Conservation (phyloP, 2,329 filamentous ascomycete genomes). For the Epichloe hybrida region DNA sequence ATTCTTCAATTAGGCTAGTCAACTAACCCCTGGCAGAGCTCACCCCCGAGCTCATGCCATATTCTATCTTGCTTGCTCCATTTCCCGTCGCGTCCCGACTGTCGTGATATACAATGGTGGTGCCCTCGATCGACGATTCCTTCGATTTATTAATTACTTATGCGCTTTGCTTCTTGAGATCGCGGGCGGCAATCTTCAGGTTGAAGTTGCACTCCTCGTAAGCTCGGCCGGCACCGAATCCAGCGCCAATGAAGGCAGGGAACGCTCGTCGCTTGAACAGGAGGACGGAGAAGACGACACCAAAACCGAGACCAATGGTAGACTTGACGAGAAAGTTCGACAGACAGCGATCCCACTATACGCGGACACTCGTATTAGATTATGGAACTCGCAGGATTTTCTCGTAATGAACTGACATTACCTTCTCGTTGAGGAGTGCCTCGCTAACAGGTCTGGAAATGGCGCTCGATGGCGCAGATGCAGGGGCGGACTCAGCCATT, state of each 20-base stretch:
- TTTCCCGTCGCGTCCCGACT: slow-evolving; percentile 10
- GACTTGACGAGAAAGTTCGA: slow-evolving; percentile 97
- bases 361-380: slow-evolving; percentile 7
- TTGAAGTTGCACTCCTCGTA: slow-evolving; percentile 96
- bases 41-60: slow-evolving; percentile 1
- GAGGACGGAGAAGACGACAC: slow-evolving; percentile 95
- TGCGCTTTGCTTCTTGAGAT: slow-evolving; percentile 38
- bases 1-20: slow-evolving; percentile 1
- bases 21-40: neutral
- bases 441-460: slow-evolving; percentile 86
- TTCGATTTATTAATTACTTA: slow-evolving; percentile 11
- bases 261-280: slow-evolving; percentile 96
- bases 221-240: slow-evolving; percentile 89
- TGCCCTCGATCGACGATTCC: neutral
- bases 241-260: slow-evolving; percentile 88
- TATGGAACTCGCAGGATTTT: slow-evolving; percentile 2
- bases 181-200: slow-evolving; percentile 47
- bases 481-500: slow-evolving; percentile 40
- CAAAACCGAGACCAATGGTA: slow-evolving; percentile 87
- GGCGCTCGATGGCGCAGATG: slow-evolving; percentile 42
- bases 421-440: slow-evolving; percentile 97
- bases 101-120: slow-evolving; percentile 14
- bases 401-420: slow-evolving; percentile 26
- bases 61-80: slow-evolving; percentile 8
- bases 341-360: slow-evolving; percentile 93